Base-by-base conservation (phyloP, 2,329 filamentous ascomycete genomes). In the Tolypocladium ovalisporum region DNA sequence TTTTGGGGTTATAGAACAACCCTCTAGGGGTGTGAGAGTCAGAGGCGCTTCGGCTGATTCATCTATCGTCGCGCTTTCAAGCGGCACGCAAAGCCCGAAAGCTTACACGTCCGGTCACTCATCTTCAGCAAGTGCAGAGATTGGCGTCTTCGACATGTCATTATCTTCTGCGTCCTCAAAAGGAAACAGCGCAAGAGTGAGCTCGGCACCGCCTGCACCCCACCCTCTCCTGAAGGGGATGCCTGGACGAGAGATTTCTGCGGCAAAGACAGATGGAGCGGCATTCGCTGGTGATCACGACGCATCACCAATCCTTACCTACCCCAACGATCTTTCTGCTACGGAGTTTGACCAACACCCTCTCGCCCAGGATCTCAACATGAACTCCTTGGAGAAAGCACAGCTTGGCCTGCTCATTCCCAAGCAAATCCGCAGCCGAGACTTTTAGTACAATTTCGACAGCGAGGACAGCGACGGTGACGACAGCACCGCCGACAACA, bases 201-300 rank as follows among this genome's bases (percentile, higher is more conserved):
- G 56, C 3, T 58, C 61, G 1, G 57, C 58, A 0, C 58, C 61
- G 27, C 54, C 62, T 5, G 58, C 61, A 9, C 64, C 63, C 0
- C 64, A 67, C 36, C 92, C 73, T 80, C 65, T 75, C 0, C 65
- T 75, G 12, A 65, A 60, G 54, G 71, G 73, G 7, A 68, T 72
- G 57, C 72, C 73, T 1, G 73, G 73, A 2, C 67, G 72, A 55
- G 73, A 75, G 55, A 60, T 75, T 12, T 71, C 71, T 0, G 66
- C 65, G 4, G 68, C 73, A 17, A 73, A 69, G 54, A 75, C 71
- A 1, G 71, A 75, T 35, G 67, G 66, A 5, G 68, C 70, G 17
- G 64, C 64, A 3, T 72, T 74, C 59, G 62, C 65, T n/a, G 63
- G 64, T 34, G 71, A 74, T 39, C 56, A 60, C 6, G 58, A 61